Conservation (phyloP, 2,329 filamentous ascomycete genomes). For the Ceratocystis cubensis region DNA sequence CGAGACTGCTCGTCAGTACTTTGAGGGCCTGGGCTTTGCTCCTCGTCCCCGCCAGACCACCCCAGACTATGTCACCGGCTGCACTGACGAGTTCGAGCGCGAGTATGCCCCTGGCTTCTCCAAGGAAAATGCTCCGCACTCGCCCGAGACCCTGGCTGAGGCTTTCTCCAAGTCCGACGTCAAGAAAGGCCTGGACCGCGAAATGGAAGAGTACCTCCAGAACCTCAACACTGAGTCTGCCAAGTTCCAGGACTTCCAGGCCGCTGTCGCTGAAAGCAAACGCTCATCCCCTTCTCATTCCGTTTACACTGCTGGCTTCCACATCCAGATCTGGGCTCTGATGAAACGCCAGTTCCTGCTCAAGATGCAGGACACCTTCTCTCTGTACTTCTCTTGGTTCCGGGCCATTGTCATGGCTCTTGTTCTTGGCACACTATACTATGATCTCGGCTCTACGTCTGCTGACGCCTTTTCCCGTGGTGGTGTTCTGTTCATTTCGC, state of each 20-base stretch:
- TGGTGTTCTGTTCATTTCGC: constrained; percentile 65
- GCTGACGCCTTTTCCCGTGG: constrained; percentile 69
- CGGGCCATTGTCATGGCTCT: constrained; percentile 60
- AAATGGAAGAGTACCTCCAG: constrained; percentile 59
- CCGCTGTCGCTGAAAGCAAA: constrained; percentile 67
- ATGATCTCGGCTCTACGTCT: constrained; percentile 52
- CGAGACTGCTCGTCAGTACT: constrained; percentile 56
- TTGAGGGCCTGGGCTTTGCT: constrained; percentile 63
- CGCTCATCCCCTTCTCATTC: constrained; percentile 39
- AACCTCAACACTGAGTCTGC: constrained; percentile 51
- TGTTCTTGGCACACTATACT: constrained; percentile 66
- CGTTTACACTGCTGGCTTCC: constrained; percentile 62
- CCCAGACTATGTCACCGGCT: constrained; percentile 69
- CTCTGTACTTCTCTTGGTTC: constrained; percentile 59
- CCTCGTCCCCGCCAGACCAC: constrained; percentile 66
- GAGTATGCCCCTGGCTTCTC: constrained; percentile 59
- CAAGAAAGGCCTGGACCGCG: constrained; percentile 43
- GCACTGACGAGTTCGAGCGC: constrained; percentile 73
- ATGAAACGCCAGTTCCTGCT: constrained; percentile 75
- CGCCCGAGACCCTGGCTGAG: constrained; percentile 50
- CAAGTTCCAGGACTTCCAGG: constrained; percentile 61
- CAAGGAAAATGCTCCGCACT: constrained; percentile 53
- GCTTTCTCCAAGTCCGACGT: constrained; percentile 57
- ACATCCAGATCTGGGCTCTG: constrained; percentile 68
- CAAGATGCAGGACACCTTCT: constrained; percentile 75